A percentile compares a stretch with the other conserved stretches of the same genome.
phyloP scores from a whole-genome alignment of 2,329 filamentous ascomycete species.

The Cladophialophora yegresii region DNA sequence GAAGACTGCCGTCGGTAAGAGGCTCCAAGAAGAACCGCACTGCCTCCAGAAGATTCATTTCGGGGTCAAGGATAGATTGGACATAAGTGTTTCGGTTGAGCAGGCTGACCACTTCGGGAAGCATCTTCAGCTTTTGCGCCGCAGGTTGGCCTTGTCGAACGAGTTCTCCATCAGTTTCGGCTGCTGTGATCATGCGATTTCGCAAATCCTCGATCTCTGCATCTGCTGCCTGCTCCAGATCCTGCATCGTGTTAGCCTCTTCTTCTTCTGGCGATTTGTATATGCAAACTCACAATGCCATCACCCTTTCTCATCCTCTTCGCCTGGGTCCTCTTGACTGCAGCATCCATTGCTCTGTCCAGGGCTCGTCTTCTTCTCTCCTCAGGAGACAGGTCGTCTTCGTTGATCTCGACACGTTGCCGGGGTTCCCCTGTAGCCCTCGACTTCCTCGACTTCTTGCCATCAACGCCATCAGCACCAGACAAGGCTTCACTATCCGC shows the following conservation, averaged over 20 bases:
- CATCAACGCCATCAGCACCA: constrained; percentile 56
- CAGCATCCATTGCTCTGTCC: constrained; percentile 83
- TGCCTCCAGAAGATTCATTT: constrained; percentile 90
- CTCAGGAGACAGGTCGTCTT: constrained; percentile 74
- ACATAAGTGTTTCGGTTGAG: constrained; percentile 83
- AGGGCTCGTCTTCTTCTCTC: constrained; percentile 74
- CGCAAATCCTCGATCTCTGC: constrained; percentile 87
- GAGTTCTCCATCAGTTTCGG: constrained; percentile 79
- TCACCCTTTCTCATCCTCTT: constrained; percentile 78
- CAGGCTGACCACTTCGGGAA: constrained; percentile 84
- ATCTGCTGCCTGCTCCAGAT: constrained; percentile 86
- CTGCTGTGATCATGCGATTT: constrained; percentile 85
- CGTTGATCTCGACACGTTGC: constrained; percentile 65
- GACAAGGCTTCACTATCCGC: constrained; percentile 55
- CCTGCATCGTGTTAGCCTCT: constrained; percentile 53
- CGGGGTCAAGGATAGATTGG: constrained; percentile 84
- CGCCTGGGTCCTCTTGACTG: constrained; percentile 77
- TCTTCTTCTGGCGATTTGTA: constrained; percentile 25
- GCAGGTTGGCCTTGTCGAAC: constrained; percentile 79
- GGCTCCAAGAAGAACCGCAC: constrained; percentile 98
- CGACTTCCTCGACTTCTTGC: constrained; percentile 55
- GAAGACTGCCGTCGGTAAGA: constrained; percentile 87
- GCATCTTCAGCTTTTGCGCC: constrained; percentile 87
- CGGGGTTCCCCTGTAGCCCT: constrained; percentile 53
- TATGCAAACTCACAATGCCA: constrained; percentile 61